These are phyloP conservation scores for Xylaria grammica DNA, from an alignment of 495 filamentous ascomycete species.

Conservation along the genomic window DNA sequence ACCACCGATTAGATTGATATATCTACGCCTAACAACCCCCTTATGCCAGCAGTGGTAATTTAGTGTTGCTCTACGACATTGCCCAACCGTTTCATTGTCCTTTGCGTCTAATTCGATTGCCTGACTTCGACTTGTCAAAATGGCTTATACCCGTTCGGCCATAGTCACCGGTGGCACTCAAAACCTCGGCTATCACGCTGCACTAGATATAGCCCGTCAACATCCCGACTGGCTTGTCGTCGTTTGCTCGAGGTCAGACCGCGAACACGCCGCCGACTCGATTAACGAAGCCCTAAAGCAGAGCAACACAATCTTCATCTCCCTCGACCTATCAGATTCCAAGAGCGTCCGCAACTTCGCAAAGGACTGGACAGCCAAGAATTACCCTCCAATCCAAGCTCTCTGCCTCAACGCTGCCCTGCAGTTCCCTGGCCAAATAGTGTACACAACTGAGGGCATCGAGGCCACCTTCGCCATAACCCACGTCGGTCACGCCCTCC, in stretches of 20 bases:
- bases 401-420: constrained; percentile 54
- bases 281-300: constrained; percentile 47
- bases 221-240: constrained; percentile 46
- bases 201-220: constrained; percentile 51
- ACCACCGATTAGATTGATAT: too few relatives aligned
- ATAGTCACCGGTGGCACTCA: constrained; percentile 56
- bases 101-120: not conserved
- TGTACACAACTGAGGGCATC: constrained; percentile 45
- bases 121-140: not conserved
- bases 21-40: too few relatives aligned
- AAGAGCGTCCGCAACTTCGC: constrained; percentile 46
- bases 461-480: constrained; percentile 42
- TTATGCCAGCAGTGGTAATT: too few relatives aligned
- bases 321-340: constrained; percentile 46
- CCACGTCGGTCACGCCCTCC: constrained; percentile 57
- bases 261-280: constrained; percentile 37
- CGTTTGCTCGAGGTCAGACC: constrained; percentile 50
- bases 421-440: constrained; percentile 42
- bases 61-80: too few relatives aligned
- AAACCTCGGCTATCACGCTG: constrained; percentile 52
- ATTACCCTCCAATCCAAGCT: constrained; percentile 47
- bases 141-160: constrained; percentile 43
- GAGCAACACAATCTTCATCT: constrained; percentile 45
- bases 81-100: too few relatives aligned
- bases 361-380: constrained; percentile 34